Conservation (phyloP, 148 eudicot species). For the Polygonum maritimum region DNA sequence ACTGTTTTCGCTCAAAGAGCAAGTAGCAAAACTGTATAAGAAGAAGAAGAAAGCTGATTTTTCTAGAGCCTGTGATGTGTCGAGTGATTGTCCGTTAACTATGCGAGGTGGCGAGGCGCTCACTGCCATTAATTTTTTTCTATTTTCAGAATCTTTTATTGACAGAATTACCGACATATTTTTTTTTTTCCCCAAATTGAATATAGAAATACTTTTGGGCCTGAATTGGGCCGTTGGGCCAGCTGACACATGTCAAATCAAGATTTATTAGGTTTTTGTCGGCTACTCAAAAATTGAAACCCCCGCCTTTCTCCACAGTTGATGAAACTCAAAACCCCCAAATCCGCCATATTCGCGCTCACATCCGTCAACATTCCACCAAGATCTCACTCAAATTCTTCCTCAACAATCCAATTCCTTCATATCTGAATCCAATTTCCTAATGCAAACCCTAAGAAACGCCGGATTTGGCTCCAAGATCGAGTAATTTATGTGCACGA, state of each 20-base stretch:
- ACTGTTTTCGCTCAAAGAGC: neutral
- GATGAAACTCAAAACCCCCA: neutral
- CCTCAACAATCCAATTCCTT: neutral
- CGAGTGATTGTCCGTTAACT: neutral
- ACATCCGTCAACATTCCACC: neutral
- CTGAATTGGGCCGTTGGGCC: neutral
- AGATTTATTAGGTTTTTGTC: neutral
- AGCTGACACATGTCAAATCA: neutral
- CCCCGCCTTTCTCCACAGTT: constrained; percentile 5
- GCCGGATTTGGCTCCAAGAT: neutral
- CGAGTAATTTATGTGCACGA: neutral
- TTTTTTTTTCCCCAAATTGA: neutral
- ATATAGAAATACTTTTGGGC: neutral
- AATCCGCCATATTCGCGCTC: neutral
- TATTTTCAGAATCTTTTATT: neutral
- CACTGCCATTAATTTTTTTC: neutral
- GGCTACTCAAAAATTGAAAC: neutral
- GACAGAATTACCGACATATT: neutral
- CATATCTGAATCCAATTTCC: neutral
- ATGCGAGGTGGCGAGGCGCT: neutral
- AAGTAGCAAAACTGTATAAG: neutral
- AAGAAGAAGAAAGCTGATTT: neutral
- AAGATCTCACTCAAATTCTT: neutral
- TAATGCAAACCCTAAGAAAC: neutral
- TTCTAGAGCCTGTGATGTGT: neutral